These are phyloP conservation scores for Linum trigynum DNA, from an alignment of 345 rosid genomes.

Conservation along the genomic window DNA sequence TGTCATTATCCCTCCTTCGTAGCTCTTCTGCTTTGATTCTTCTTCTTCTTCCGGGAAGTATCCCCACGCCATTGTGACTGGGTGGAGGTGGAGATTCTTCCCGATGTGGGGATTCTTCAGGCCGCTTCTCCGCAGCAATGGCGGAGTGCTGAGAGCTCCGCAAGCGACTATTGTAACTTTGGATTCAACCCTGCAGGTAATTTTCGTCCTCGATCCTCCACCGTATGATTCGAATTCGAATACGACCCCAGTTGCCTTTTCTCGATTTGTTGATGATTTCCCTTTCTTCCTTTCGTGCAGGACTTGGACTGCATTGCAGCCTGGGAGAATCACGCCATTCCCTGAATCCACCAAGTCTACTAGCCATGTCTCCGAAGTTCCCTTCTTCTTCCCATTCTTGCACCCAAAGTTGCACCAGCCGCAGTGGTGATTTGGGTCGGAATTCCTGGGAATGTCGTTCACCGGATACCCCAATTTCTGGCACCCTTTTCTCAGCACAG, in stretches of 20 bases:
- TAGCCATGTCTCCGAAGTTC: constrained; percentile 80
- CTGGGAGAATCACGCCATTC: constrained; percentile 57
- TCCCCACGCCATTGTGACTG: constrained; percentile 88
- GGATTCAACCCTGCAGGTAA: constrained; percentile 43
- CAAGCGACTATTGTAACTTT: constrained; percentile 57
- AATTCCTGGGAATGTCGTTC: constrained; percentile 48
- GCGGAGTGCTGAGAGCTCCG: constrained; percentile 65
- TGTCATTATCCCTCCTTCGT: constrained; percentile 81
- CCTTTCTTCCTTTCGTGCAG: constrained; percentile 27
- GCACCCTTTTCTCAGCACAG: constrained; percentile 64
- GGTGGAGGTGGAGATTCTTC: constrained; percentile 60
- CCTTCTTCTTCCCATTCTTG: constrained; percentile 69
- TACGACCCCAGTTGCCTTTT: constrained; percentile 43
- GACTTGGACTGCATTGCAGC: constrained; percentile 49
- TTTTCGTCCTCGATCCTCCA: constrained; percentile 23
- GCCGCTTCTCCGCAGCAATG: constrained; percentile 48
- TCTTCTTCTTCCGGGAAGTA: constrained; percentile 44
- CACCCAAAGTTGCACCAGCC: constrained; percentile 85
- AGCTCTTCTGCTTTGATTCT: constrained; percentile 38
- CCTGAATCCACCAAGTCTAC: constrained; percentile 63
- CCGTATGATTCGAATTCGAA: constrained; percentile 28
- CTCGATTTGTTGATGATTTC: constrained; percentile 11
- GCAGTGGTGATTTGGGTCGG: constrained; percentile 60
- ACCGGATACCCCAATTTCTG: constrained; percentile 55
- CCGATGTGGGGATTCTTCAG: constrained; percentile 58